These are phyloP conservation scores for Micromonas pusilla DNA, from an alignment of 139 green algal species.

Conservation along the genomic window DNA sequence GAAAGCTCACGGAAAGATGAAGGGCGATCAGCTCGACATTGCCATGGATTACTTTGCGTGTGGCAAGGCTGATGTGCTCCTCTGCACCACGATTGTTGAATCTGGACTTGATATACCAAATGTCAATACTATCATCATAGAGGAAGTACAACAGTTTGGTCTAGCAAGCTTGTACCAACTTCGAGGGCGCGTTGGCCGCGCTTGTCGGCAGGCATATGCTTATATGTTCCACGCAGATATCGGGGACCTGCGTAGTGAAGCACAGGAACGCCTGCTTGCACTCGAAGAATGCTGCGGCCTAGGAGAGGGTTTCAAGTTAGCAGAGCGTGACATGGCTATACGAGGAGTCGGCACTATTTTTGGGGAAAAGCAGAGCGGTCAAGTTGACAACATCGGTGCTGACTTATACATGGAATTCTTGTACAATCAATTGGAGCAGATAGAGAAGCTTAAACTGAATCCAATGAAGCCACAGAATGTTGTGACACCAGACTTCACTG, in stretches of 20 bases:
- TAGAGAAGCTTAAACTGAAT: constrained; percentile 7
- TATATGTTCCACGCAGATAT: constrained; percentile 23
- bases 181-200: constrained; percentile 35
- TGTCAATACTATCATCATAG: constrained; percentile 47
- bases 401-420: constrained; percentile 47
- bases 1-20: constrained; percentile 35
- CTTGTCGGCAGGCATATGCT: constrained; percentile 19
- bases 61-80: constrained; percentile 34
- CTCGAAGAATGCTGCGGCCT: constrained; percentile 39
- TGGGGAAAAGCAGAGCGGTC: constrained; percentile 44
- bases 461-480: too few species aligned
- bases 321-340: constrained; percentile 35
- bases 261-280: constrained; percentile 35
- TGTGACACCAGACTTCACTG: too few species aligned
- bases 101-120: constrained; percentile 45
- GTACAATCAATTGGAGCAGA: constrained; percentile 29
- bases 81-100: constrained; percentile 48
- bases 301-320: constrained; percentile 43
- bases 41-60: constrained; percentile 34
- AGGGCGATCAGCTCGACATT: neutral
- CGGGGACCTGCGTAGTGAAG: neutral
- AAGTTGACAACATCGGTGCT: constrained; percentile 30
- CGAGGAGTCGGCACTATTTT: constrained; percentile 44
- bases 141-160: constrained; percentile 46
- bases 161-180: constrained; percentile 48